Evolutionary conservation across 352 stramenopile species (phyloP), one percentile per base, ranked within the genome.

Genomic region (Phytophthora cryptogea): DNA sequence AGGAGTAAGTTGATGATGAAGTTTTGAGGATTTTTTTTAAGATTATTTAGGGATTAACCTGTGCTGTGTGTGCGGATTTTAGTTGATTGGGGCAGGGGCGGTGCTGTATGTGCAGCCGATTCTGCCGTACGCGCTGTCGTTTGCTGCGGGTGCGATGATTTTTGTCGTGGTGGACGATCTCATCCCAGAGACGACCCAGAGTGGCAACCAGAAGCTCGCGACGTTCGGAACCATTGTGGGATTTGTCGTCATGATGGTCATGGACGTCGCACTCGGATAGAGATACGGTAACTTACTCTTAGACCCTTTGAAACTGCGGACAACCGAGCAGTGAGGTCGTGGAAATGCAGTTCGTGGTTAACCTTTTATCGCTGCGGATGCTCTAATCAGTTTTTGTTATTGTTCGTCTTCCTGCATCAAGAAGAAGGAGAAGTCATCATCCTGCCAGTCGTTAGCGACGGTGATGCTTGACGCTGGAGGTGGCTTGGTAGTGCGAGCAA

Each of bases 231-330:
- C 82, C 7, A 95, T 97, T 41, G 67, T 92, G 28, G 89, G 88
- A 11, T 97, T 97, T 66, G 88, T 96, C 43, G 87, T 97, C 45
- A 97, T 97, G 90, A 96, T 96, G 89, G 68, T 73, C 59, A 92
- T 95, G 84, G 87, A 95, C 59, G 86, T 95, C 17, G 86, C 86
- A 30, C 74, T 95, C 6, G 84, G 84, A 35, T 95, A 74, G 58
- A 67, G 17, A 54, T 33, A 46, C 36, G 39, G 36, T 63, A 53
- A 58, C 42, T 41, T 63, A 66, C 50, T 28, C 17, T 44, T 59
- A 47, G 31, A 48, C 46, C 31, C 8, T 53, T 30, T 28, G 16
- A 43, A 42, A 43, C 23, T 27, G 41, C 39, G 14, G 3, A 27
- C 3, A 26, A 46, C 13, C 8, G 30, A 46, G 20, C 20, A 27